These are phyloP conservation scores for Glycine tomentella DNA, from an alignment of 306 rosid genomes.

Conservation along the genomic window DNA sequence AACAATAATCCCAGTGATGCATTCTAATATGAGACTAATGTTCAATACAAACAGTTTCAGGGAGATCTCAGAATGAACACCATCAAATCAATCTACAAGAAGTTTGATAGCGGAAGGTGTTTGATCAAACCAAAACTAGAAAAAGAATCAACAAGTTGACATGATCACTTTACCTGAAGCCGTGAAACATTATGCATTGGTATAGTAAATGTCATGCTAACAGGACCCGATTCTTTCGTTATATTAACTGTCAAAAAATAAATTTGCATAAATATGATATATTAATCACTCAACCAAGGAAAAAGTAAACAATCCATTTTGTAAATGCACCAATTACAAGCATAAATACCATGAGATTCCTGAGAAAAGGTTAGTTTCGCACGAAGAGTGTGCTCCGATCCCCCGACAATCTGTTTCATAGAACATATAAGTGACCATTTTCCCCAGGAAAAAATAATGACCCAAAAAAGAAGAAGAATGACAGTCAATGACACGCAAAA, in stretches of 20 bases:
- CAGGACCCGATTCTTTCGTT: conserved; percentile 85
- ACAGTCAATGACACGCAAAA: neutral
- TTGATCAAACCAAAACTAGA: conserved; percentile 27
- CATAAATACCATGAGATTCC: conserved; percentile 67
- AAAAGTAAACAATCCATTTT: conserved; percentile 3
- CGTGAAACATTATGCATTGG: conserved; percentile 82
- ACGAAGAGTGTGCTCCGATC: conserved; percentile 80
- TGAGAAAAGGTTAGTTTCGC: conserved; percentile 84
- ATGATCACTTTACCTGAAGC: conserved; percentile 67
- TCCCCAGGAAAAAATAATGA: conserved; percentile 26
- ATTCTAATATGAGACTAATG: conserved; percentile 23
- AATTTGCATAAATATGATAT: conserved; percentile 42
- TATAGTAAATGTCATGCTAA: conserved; percentile 90
- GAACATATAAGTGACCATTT: conserved; percentile 49
- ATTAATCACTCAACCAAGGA: conserved; percentile 31
- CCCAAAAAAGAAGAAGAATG: conserved; percentile 20
- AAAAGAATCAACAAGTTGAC: conserved; percentile 28
- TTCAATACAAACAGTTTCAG: conserved; percentile 8
- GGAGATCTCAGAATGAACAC: conserved; percentile 7
- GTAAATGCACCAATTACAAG: conserved; percentile 33
- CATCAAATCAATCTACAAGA: conserved; percentile 32
- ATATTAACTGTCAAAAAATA: conserved; percentile 64
- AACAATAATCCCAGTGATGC: conserved; percentile 22
- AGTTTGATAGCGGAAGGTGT: neutral
- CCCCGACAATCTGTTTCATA: conserved; percentile 72